Base-by-base conservation (phyloP, 345 rosid genomes). In the Murraya koenigii region DNA sequence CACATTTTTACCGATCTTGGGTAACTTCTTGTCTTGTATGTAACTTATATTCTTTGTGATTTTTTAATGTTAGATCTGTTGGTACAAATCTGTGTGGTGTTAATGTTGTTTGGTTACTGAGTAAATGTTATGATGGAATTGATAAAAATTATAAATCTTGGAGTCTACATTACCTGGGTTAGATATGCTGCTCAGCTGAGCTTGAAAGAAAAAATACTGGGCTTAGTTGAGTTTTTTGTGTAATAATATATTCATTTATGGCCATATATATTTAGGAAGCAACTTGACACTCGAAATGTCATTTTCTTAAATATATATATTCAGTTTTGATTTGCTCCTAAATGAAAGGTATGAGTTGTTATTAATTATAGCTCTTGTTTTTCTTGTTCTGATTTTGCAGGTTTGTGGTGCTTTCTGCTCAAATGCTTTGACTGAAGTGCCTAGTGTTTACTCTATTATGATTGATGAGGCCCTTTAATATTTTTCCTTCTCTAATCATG, bases 371-470 rank as follows among this genome's bases (percentile, higher is more conserved):
- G 62, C 54, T 66, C 36, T 44, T 71, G 76, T 25, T 75, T 75
- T 76, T 66, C 69, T 75, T 76, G 28, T 28, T 83, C 71, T 80
- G 69, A 39, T 84, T 79, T 82, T 79, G 84, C 84, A 87, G 88
- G 81, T 23, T 69, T 63, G 54, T 39, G 71, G 69, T 66, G 74
- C 77, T 64, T 72, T 78, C 62, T 56, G 59, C 59, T 66, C 61
- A 11, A 79, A 62, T 62, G 68, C 77, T 80, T 82, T 59, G 67
- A 26, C 25, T 15, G 63, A 59, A 65, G 66, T 67, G 65, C 62
- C 14, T 11, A n/a, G 30, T 54, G 76, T 38, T 44, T 72, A 38
- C 54, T 59, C 25, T 58, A 62, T 33, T 63, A 41, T 39, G 32
- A 60, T 60, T 69, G 62, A 19, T 7, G 67, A 71, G 64, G 69